A percentile compares a stretch with the other conserved stretches of the same genome.
Evolutionary conservation across 495 filamentous ascomycete genomes (phyloP).

Genomic region (Glarea lozoyensis): DNA sequence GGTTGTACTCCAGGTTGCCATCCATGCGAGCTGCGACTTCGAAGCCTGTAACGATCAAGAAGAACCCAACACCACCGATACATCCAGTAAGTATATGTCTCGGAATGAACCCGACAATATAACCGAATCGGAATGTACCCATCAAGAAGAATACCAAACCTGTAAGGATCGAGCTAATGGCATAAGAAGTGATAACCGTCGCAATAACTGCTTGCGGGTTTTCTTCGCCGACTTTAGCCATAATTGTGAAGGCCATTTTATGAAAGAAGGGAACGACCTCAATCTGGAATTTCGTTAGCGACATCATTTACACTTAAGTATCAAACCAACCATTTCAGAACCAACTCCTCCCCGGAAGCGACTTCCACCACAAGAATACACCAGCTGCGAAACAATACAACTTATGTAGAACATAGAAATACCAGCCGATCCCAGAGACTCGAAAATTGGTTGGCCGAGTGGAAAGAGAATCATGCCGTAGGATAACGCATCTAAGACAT

Average conservation of each 20-base stretch:
- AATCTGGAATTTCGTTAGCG: conserved; percentile 35
- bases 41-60: conserved; percentile 80
- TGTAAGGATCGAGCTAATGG: conserved; percentile 84
- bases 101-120: conserved; percentile 92
- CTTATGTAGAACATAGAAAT: conserved; percentile 99
- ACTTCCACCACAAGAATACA: conserved; percentile 79
- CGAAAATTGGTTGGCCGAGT: conserved; percentile 74
- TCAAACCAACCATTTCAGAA: conserved; percentile 72
- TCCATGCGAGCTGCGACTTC: conserved; percentile 89
- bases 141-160: conserved; percentile 86
- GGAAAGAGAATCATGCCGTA: conserved; percentile 93
- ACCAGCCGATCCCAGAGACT: conserved; percentile 75
- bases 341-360: conserved; percentile 88
- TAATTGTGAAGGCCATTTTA: conserved; percentile 89
- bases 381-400: conserved; percentile 86
- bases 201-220: conserved; percentile 79
- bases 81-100: conserved; percentile 94
- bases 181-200: conserved; percentile 85
- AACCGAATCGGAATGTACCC: conserved; percentile 75
- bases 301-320: conserved; percentile 6
- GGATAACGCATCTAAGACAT: conserved; percentile 87
- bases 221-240: conserved; percentile 65
- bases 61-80: conserved; percentile 97
- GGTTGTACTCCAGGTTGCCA: conserved; percentile 70
- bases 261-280: conserved; percentile 98